Conservation (phyloP, 768 basidiomycete genomes). For the Hysterangium stoloniferum region DNA sequence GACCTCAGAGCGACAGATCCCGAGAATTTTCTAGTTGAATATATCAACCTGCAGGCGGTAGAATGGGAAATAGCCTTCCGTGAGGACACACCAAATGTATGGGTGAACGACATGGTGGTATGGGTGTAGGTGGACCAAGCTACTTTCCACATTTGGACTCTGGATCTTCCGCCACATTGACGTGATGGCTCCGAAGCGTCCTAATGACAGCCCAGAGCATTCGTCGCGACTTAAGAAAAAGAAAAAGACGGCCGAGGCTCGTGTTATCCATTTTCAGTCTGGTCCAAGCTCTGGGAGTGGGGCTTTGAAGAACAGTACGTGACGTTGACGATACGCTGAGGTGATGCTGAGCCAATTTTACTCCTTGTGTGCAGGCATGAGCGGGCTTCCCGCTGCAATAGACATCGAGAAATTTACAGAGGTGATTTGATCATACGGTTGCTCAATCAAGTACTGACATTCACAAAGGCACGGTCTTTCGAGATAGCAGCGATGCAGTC, state of each 20-base stretch:
- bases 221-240: constrained; percentile 58
- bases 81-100: not conserved
- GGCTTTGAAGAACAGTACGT: constrained; percentile 24
- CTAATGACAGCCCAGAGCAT: constrained; percentile 18
- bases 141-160: not conserved
- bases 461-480: constrained; percentile 64
- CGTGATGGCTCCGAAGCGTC: constrained; percentile 41
- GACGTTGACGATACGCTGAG: constrained; percentile 31
- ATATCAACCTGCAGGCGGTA: not conserved
- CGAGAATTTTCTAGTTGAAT: constrained; percentile 3
- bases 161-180: not conserved
- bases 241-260: constrained; percentile 51
- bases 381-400: constrained; percentile 60
- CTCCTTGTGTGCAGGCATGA: constrained; percentile 34
- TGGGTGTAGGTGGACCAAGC: not conserved
- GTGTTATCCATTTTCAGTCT: constrained; percentile 60
- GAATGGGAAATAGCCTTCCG: not conserved
- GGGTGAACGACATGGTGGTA: constrained; percentile 4
- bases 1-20: constrained; percentile 1
- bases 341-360: not conserved
- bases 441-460: not conserved
- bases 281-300: constrained; percentile 12
- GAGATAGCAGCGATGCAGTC: constrained; percentile 89
- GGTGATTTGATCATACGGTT: constrained; percentile 31
- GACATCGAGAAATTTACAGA: constrained; percentile 88